A percentile compares a stretch with the other conserved stretches of the same genome.
These are phyloP conservation scores for Aspergillus sp. DNA, from an alignment of 2,329 filamentous ascomycete genomes.

Conservation along the genomic window DNA sequence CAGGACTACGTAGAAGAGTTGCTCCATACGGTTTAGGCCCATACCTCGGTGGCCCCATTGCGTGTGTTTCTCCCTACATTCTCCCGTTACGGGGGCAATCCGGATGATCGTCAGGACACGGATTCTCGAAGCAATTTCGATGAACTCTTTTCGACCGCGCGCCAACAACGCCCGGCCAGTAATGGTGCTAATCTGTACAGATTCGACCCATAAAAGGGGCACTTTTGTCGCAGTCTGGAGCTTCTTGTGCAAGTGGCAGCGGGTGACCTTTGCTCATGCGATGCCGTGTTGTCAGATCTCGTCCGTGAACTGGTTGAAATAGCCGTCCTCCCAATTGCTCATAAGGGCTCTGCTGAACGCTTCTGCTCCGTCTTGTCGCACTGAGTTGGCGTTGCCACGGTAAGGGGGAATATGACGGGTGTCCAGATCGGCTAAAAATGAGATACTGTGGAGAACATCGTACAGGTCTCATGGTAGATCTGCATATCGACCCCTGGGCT, in stretches of 20 bases:
- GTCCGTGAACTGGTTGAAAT: too few relatives aligned
- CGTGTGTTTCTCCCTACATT: background rate
- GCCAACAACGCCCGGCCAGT: background rate
- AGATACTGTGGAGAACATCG: slow-evolving; percentile 10
- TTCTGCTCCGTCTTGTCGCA: too few relatives aligned
- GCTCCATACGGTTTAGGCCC: too few relatives aligned
- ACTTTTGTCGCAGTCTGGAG: background rate
- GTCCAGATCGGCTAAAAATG: slow-evolving; percentile 10
- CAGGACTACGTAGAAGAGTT: too few relatives aligned
- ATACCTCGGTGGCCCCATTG: background rate
- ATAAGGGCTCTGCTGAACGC: too few relatives aligned
- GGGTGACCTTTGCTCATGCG: background rate
- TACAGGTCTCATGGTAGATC: slow-evolving; percentile 7
- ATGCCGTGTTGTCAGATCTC: too few relatives aligned
- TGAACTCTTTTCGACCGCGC: background rate
- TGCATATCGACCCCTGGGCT: slow-evolving; percentile 5
- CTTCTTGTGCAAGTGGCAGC: background rate
- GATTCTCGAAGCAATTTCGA: slow-evolving; percentile 5
- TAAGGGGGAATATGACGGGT: slow-evolving; percentile 4
- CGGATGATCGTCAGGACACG: background rate
- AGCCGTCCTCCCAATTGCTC: too few relatives aligned
- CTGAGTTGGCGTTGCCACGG: too few relatives aligned
- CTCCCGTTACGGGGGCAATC: background rate
- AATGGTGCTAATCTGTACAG: too few relatives aligned
- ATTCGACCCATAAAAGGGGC: background rate